Evolutionary conservation across 1,139 yeast genomes (phyloP).

Genomic region (Trichomonascaceae sp.): DNA sequence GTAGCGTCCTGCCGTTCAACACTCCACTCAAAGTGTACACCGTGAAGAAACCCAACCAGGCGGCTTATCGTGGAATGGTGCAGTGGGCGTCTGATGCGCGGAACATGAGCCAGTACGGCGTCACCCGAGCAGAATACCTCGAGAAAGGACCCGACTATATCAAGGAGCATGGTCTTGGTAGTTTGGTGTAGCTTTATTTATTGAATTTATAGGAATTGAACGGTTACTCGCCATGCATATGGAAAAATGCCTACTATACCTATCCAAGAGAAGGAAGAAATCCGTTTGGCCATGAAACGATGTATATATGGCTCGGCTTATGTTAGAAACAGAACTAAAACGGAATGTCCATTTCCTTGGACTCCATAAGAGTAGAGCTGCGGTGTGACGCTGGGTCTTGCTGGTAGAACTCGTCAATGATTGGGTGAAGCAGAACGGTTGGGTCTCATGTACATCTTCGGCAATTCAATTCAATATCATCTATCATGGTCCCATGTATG

Average conservation of each 20-base stretch:
- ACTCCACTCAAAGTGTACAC: conserved; percentile 46
- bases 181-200: no score
- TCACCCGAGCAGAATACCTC: conserved; percentile 62
- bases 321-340: no score
- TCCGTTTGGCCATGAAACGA: no score
- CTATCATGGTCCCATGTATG: no score
- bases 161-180: conserved; percentile 77
- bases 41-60: conserved; percentile 58
- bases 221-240: no score
- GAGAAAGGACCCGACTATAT: conserved; percentile 86
- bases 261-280: no score
- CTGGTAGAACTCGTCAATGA: conserved; percentile 77
- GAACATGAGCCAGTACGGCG: conserved; percentile 27
- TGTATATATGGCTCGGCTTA: no score
- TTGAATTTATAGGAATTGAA: no score
- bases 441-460: conserved; percentile 68
- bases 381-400: conserved; percentile 54
- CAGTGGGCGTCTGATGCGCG: conserved; percentile 51
- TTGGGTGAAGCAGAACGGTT: conserved; percentile 83
- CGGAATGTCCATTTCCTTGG: conserved; percentile 82
- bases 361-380: conserved; percentile 71
- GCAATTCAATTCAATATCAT: no score
- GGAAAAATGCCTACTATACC: no score
- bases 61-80: conserved; percentile 94
- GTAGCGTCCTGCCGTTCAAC: conserved; percentile 56